A percentile compares a stretch with the other conserved stretches of the same genome.
Evolutionary conservation across 1,284 basidiomycete genomes (phyloP).

Genomic region (Tylopilus sp.): DNA sequence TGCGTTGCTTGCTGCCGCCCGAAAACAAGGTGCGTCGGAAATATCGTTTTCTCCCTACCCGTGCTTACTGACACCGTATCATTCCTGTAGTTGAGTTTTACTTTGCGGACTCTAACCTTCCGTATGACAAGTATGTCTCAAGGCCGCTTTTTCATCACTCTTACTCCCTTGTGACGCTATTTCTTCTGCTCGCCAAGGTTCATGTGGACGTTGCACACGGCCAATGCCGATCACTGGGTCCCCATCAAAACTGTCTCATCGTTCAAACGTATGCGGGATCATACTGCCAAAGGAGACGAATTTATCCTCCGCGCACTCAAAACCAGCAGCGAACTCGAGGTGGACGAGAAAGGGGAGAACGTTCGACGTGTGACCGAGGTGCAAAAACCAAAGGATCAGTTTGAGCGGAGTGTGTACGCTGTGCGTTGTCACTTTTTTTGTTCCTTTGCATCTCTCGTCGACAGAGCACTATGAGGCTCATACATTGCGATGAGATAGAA

Average conservation of each 20-base stretch:
- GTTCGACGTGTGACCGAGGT: constrained; percentile 81
- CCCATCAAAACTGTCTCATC: constrained; percentile 89
- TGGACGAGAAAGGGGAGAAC: constrained; percentile 80
- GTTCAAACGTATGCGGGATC: constrained; percentile 97
- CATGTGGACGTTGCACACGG: constrained; percentile 91
- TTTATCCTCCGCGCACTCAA: constrained; percentile 79
- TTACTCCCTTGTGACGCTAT: neutral
- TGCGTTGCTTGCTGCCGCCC: constrained; percentile 28
- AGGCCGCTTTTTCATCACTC: too few relatives aligned
- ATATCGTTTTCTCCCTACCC: neutral
- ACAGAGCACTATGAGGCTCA: neutral
- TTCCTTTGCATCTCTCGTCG: neutral
- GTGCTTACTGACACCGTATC: neutral
- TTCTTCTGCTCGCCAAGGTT: constrained; percentile 68
- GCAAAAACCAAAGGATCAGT: constrained; percentile 78
- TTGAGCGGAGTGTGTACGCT: constrained; percentile 86
- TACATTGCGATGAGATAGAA: constrained; percentile 65
- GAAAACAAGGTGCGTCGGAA: constrained; percentile 36
- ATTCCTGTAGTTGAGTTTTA: constrained; percentile 91
- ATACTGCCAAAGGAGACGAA: constrained; percentile 64
- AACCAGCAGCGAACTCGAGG: constrained; percentile 76
- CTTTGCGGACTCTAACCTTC: constrained; percentile 96
- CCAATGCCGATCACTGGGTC: constrained; percentile 90
- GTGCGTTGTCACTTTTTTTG: constrained; percentile 58
- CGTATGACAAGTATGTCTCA: constrained; percentile 85